These are phyloP conservation scores for Cercospora beticola DNA, from an alignment of 2,329 filamentous ascomycete genomes.

Conservation along the genomic window DNA sequence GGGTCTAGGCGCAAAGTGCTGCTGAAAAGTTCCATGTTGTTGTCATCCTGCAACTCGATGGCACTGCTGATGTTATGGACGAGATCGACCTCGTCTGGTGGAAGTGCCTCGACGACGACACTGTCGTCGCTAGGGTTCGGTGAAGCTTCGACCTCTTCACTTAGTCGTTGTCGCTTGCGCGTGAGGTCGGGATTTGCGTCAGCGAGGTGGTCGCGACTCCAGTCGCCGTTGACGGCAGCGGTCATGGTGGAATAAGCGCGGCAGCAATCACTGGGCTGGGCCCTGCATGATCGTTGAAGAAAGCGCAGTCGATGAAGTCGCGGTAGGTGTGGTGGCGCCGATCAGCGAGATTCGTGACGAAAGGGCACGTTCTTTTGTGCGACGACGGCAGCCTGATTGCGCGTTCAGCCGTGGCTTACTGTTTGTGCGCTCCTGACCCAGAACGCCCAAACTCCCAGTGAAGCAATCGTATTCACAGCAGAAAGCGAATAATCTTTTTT, in stretches of 20 bases:
- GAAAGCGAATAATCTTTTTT: neutral
- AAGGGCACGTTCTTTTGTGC: constrained; percentile 7
- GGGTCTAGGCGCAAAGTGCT: constrained; percentile 17
- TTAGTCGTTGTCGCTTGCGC: constrained; percentile 48
- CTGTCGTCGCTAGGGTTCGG: constrained; percentile 28
- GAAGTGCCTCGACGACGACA: constrained; percentile 33
- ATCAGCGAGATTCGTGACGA: constrained; percentile 4
- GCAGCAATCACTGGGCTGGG: neutral
- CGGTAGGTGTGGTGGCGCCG: constrained; percentile 2
- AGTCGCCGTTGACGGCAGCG: constrained; percentile 13
- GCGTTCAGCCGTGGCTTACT: neutral
- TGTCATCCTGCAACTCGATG: constrained; percentile 42
- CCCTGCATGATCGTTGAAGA: constrained; percentile 5
- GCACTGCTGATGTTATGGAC: constrained; percentile 40
- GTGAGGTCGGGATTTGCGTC: constrained; percentile 47
- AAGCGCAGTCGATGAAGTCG: neutral
- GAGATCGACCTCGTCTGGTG: constrained; percentile 44
- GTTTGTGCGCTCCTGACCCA: neutral
- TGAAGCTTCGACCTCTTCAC: constrained; percentile 38
- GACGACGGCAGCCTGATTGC: neutral
- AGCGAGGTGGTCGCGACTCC: constrained; percentile 44
- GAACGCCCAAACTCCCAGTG: constrained; percentile 1
- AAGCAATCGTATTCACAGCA: neutral
- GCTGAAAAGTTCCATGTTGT: constrained; percentile 24
- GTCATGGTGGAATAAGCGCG: neutral